These are phyloP conservation scores for Cenchrus purpureus DNA, from an alignment of 176 grass and related monocot species.

Conservation along the genomic window DNA sequence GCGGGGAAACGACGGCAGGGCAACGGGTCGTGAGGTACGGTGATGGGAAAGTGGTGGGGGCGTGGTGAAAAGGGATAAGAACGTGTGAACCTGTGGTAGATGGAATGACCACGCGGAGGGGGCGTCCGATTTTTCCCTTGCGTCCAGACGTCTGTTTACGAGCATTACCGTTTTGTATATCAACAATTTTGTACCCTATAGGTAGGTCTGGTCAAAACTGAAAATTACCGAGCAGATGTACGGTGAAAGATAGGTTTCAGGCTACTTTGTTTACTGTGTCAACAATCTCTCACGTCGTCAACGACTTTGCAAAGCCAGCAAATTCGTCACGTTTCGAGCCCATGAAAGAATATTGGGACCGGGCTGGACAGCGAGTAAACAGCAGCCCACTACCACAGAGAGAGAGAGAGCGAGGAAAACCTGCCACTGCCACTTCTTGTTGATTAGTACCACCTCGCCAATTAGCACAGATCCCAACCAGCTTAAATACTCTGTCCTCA, in stretches of 20 bases:
- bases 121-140: too few relatives aligned
- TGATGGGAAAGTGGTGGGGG: too few relatives aligned
- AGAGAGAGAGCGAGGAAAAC: not conserved
- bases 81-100: too few relatives aligned
- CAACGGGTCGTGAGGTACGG: too few relatives aligned
- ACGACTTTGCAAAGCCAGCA: not conserved
- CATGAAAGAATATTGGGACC: not conserved
- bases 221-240: not conserved
- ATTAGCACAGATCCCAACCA: constrained; percentile 9
- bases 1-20: too few relatives aligned
- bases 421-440: not conserved
- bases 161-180: too few relatives aligned
- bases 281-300: not conserved
- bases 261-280: not conserved
- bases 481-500: not conserved
- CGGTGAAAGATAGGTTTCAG: not conserved
- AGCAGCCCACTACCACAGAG: not conserved
- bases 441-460: not conserved
- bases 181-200: too few relatives aligned
- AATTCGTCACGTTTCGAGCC: not conserved
- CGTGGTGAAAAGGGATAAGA: too few relatives aligned
- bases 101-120: too few relatives aligned
- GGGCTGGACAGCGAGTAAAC: not conserved
- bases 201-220: not conserved
- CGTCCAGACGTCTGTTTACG: too few relatives aligned